phyloP scores from a whole-genome alignment of 495 filamentous ascomycete genomes.

The Neurospora terricola region DNA sequence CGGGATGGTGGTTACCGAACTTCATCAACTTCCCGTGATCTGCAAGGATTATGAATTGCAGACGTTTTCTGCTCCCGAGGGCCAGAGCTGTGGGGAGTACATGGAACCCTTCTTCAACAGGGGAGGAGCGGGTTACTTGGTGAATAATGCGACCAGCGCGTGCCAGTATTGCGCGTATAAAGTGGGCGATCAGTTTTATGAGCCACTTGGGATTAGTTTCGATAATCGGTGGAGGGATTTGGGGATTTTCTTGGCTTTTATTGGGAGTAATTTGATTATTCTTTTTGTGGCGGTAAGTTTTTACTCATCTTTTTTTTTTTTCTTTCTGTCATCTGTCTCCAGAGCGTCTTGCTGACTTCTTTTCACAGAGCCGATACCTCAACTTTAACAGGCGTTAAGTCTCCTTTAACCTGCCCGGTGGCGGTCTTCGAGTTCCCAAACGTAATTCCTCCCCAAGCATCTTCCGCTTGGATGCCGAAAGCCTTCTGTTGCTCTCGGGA shows the following conservation, averaged over 20 bases:
- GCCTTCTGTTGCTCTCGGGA: background rate
- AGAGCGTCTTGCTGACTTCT: background rate
- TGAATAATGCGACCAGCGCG: constrained; percentile 47
- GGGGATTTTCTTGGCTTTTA: constrained; percentile 63
- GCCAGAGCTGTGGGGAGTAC: constrained; percentile 60
- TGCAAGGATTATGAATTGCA: constrained; percentile 51
- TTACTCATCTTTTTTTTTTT: background rate
- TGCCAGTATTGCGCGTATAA: constrained; percentile 74
- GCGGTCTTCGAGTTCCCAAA: no score
- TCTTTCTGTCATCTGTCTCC: constrained; percentile 13
- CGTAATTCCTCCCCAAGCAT: no score
- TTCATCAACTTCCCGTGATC: constrained; percentile 52
- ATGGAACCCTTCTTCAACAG: constrained; percentile 56
- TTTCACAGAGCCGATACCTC: constrained; percentile 45
- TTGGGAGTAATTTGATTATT: constrained; percentile 67
- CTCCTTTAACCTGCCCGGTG: no score
- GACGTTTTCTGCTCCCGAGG: constrained; percentile 47
- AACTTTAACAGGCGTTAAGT: constrained; percentile 55
- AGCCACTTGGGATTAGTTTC: constrained; percentile 51
- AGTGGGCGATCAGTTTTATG: constrained; percentile 69
- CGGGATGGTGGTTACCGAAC: constrained; percentile 67
- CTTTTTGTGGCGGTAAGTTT: constrained; percentile 56
- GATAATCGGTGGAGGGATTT: constrained; percentile 67
- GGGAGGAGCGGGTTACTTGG: constrained; percentile 59
- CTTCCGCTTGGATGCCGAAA: no score